Evolutionary conservation across 2,329 filamentous ascomycete genomes (phyloP), one percentile per base, ranked within the genome.

Genomic region (Neonectria sp.): DNA sequence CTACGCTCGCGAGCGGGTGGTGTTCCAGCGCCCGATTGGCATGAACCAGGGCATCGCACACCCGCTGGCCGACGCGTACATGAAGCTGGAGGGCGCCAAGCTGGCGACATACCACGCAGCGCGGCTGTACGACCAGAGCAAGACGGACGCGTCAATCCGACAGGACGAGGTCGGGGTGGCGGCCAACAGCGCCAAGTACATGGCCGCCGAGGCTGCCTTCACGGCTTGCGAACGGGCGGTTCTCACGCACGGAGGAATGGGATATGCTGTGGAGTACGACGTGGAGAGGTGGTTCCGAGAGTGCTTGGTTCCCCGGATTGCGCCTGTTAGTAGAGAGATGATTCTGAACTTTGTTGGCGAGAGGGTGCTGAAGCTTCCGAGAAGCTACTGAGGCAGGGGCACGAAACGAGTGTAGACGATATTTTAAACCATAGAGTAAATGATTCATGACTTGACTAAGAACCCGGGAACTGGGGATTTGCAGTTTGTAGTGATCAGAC

Each of bases 261-360:
- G 89, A 1, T 92, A 92, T 73, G 89, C 90, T 1, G 82, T 84
- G 45, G 88, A 90, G 74, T 91, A 90, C 74, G 88, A 91, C 76
- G 89, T 92, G 12, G 90, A 92, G 77, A 82, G 90, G 51, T 92
- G 88, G 80, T 82, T 92, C 65, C 80, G 90, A n/a, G 90, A 92
- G 76, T 88, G 88, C 60, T 83, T 91, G 64, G 87, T 92, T 45
- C 90, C 90, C 3, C 80, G 90, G 11, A 89, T 92, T 59, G 89
- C 90, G 11, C 90, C 90, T 0, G 86, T 92, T 0, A 90, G 88
- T 63, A 79, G 90, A 69, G 92, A 94, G 81, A 94, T 94, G 92
- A 92, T 94, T 59, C 82, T 93, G 83, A 94, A 93, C 71, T 93
- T 90, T 77, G 86, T 94, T 13, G 85, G 87, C 3, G 91, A 93